Base-by-base conservation (phyloP, 768 basidiomycete genomes). In the Leccinum uliginosum region DNA sequence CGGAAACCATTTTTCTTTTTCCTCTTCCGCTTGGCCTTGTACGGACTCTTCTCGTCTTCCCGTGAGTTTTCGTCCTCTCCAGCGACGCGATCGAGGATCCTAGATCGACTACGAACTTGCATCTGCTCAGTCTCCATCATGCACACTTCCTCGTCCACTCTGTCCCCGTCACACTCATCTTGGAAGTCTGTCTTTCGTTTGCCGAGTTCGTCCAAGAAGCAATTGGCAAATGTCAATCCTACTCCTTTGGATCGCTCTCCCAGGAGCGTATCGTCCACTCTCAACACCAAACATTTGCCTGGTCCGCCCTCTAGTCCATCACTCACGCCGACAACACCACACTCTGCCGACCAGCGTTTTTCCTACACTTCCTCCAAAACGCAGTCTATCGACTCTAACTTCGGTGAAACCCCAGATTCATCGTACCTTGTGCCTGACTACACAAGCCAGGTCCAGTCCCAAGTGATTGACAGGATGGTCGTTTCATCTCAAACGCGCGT, bases 121-220 rank as follows among this genome's bases (percentile, higher is more conserved):
- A 55, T 50, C 29, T 35, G 29, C 30, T 26, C 17, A 50, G 1
- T 52, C 32, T 45, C 19, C 24, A 26, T 29, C 62, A 73, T 71
- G 71, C 68, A 70, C 45, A 49, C 69, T 1, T 52, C 58, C 0
- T 44, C 69, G n/a, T 47, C 66, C 2, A 54, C 67, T 12, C 58
- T 66, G 58, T 59, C 70, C 3, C 67, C 70, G 2, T 61, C 70
- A 6, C 66, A 64, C 58, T 61, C 67, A 2, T 69, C 70, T 51
- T 91, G 89, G 89, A 90, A 85, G 72, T 83, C 86, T 21, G 79
- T 90, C 59, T 85, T 91, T 74, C 83, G 87, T 59, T 75, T 90
- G 56, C 83, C 75, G 38, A 86, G 76, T 64, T 86, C 87, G 8
- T 81, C 82, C 50, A 86, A 81, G 75, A 89, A 84, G 73, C 72